Evolutionary conservation across 2,329 filamentous ascomycete species (phyloP).

Genomic region (Diplodia sapinea): DNA sequence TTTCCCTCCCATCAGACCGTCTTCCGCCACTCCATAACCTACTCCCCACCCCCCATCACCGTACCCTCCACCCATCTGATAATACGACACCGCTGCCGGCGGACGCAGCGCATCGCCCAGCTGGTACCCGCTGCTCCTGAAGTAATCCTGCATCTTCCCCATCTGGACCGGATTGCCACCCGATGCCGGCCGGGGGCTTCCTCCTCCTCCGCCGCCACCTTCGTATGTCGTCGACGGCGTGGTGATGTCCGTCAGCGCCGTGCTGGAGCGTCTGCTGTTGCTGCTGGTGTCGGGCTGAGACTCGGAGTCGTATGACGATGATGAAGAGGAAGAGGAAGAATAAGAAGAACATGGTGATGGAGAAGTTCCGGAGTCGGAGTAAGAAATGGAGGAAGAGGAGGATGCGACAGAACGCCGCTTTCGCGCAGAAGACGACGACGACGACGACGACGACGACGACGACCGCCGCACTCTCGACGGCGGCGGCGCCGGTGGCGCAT

Average conservation of each 20-base stretch:
- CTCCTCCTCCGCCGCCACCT: neutral
- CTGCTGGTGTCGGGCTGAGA: neutral
- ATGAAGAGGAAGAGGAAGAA: neutral
- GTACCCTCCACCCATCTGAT: neutral
- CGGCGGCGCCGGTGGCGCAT: conserved; percentile 10
- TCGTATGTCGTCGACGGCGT: conserved; percentile 35
- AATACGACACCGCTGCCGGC: neutral
- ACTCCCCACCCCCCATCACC: neutral
- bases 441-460: neutral
- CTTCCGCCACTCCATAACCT: neutral
- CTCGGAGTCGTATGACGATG: neutral
- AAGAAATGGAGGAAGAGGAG: neutral
- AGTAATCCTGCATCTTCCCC: conserved; percentile 44
- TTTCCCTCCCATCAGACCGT: neutral
- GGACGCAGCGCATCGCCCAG: conserved; percentile 42
- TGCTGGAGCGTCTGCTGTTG: conserved; percentile 32
- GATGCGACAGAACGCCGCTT: neutral
- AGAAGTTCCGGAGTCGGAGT: neutral
- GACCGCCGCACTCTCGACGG: conserved; percentile 2
- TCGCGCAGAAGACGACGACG: neutral
- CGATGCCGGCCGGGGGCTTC: too few relatives aligned
- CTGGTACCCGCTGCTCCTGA: conserved; percentile 43
- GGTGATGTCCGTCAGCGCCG: conserved; percentile 31
- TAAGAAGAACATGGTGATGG: neutral
- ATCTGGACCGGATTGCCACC: conserved; percentile 39